Percentiles rank a stretch among this genome's conserved stretches.
phyloP scores from a whole-genome alignment of 2,329 filamentous ascomycete species.

The Didymosphaeria variabile region DNA sequence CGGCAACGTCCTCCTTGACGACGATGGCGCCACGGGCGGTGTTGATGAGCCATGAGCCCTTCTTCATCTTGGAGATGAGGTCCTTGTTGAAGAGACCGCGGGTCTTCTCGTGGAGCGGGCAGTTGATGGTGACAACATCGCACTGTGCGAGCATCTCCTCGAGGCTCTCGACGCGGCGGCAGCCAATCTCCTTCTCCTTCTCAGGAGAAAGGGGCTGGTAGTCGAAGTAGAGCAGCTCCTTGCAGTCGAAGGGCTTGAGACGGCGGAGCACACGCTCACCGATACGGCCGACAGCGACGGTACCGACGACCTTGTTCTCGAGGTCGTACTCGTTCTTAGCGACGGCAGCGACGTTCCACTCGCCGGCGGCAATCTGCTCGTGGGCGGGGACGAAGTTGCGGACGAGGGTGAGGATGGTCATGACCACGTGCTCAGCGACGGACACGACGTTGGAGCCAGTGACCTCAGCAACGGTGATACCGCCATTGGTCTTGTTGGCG shows the following conservation, averaged over 20 bases:
- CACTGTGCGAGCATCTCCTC: conserved; percentile 96
- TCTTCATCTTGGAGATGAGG: conserved; percentile 98
- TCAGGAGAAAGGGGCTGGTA: conserved; percentile 93
- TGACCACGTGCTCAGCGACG: conserved; percentile 97
- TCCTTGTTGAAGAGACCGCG: conserved; percentile 98
- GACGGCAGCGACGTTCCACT: conserved; percentile 94
- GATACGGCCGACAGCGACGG: conserved; percentile 96
- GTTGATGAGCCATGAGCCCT: conserved; percentile 96
- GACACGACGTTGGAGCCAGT: conserved; percentile 99
- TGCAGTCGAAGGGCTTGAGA: conserved; percentile 98
- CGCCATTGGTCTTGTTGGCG: conserved; percentile 98
- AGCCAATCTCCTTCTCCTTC: conserved; percentile 94
- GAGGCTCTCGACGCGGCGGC: conserved; percentile 84
- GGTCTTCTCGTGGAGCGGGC: conserved; percentile 98
- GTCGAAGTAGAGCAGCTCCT: conserved; percentile 99
- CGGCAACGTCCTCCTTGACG: conserved; percentile 98
- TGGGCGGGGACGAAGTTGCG: conserved; percentile 99
- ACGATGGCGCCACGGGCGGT: conserved; percentile 98
- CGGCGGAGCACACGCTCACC: conserved; percentile 96
- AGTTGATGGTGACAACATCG: conserved; percentile 99
- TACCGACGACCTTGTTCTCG: conserved; percentile 96
- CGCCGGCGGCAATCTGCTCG: conserved; percentile 86
- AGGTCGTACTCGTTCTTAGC: conserved; percentile 99
- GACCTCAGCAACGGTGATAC: conserved; percentile 95
- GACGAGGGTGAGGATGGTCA: conserved; percentile 96